Evolutionary conservation across 2,329 filamentous ascomycete species (phyloP), one percentile per base, ranked within the genome.

Genomic region (Hypomyces rosellus): DNA sequence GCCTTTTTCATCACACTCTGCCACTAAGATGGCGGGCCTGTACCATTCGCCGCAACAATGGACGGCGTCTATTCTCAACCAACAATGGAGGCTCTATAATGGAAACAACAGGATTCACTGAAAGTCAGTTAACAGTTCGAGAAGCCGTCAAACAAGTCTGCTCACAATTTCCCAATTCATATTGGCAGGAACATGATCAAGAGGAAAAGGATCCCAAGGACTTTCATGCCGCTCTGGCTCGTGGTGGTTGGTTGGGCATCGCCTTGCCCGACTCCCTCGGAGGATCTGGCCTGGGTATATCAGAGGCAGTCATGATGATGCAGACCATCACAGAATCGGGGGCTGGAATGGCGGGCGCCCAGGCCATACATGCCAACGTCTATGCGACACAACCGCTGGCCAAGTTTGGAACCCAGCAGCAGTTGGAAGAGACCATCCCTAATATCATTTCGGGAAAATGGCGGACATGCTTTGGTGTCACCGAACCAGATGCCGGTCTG

Each of bases 301-400:
- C 85, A 1, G 88, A 93, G 63, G 88, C 88, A 1, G 88, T 85
- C 0, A 87, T 92, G 78, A 92, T 93, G 87, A 78, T 93, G 74
- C 88, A 95, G 60, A 88, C 87, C 2, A 88, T 91, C 50, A 74
- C 85, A 1, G 85, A 90, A 69, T 84, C 81, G 2, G 88, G 89
- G 0, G 89, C 88, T 4, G 88, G 88, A 3, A 89, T 93, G 74
- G 86, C 86, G 0, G 81, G 81, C 1, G 80, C 81, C 1, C 79
- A 84, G 59, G 75, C 77, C 1, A 78, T 84, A 34, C 80, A 84
- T 61, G 79, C 77, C 45, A 84, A 85, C 53, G 83, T 89, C 11
- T 89, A 89, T 61, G 85, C 84, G 2, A 91, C 87, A 0, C 87
- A 91, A 63, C 80, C 81, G 36, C 74, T 93, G 3, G 84, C 86